Evolutionary conservation across 192 early-diverging fungal genomes (phyloP), one percentile per base, ranked within the genome.

Genomic region (Phycomyces nitens): DNA sequence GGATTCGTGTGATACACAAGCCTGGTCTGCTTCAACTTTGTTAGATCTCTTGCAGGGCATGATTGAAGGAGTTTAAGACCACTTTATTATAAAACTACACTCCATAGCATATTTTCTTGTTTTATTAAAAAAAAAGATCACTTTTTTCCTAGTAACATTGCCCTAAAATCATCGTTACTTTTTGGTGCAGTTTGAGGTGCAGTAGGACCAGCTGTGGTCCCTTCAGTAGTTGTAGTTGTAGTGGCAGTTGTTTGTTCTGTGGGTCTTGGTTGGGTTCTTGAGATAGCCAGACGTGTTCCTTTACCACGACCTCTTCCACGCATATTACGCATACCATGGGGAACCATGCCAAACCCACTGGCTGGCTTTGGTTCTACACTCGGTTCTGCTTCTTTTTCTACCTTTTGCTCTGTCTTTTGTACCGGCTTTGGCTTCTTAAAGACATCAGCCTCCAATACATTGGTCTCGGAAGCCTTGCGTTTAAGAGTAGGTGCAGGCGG

Each of bases 1-100:
- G 34, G 91, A 91, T 63, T 88, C 92, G 29, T 98, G 94, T 68
- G 81, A 89, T 14, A 94, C 96, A 0, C 97, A 99, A 76, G 94
- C 97, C 0, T 99, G 97, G 97, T 93, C 91, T 29, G 73, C 84
- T 1, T 85, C 84, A 0, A 84, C 88, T 4, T 65, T 95, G 24
- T 65, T 93, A 42, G 91, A 92, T 76, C 65, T 90, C n/a, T 56
- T 85, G 41, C 43, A 82, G 42, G 84, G 82, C 18, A 38, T 69
- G 15, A 69, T 69, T 38, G 56, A 60, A 38, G 54, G 54, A 51
- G 60, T 39, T n/a, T 50, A 50, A 50, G 20, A 15, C 11, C 2
- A 4, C 10, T 18, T 50, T 18, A 10, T 50, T 50, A 11, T 21
- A 4, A 5, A 50, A 10, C 2, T 21, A 50, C 1, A 50, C 2